Evolutionary conservation across 2,329 filamentous ascomycete genomes (phyloP), one percentile per base, ranked within the genome.

Genomic region (Pseudogymnoascus sp.): DNA sequence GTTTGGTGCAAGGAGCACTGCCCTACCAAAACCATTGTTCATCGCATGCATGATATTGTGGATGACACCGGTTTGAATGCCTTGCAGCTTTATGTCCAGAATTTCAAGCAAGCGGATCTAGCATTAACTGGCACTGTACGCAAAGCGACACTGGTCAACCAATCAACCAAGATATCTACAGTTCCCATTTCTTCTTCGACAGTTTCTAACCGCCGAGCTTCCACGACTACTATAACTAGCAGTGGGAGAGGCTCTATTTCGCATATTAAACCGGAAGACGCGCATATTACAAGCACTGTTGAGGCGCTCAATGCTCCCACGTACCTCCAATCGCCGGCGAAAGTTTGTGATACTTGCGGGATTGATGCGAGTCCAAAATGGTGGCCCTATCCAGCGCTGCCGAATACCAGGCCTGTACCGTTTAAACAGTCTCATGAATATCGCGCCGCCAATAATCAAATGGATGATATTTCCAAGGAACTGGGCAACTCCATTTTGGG

Each of bases 31-130:
- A 85, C 84, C 0, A 81, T 84, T 39, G 79, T 95, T 6, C 90
- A 97, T 74, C 83, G 81, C 10, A 91, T 97, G 79, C 83, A 90
- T 65, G 92, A 97, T 67, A 73, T 83, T 21, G 86, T 89, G 10
- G 85, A 88, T 62, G 85, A 88, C 19, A 80, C 80, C n/a, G 86
- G 86, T n/a, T 76, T 86, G 61, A 95, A 87, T 68, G 91, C 90
- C 8, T 77, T 99, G 59, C 92, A 97, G 73, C 80, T 96, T 26
- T 99, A 90, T 72, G 90, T 89, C 49, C 88, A 88, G 68, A 92
- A 88, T 63, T 97, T 91, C 79, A 99, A 99, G 75, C 93, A 97
- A 75, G 93, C 94, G 7, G 94, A 99, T 72, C 82, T 93, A 41
- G 85, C 90, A 2, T 78, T 97, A 68, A 97, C 92, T 2, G 94